Evolutionary conservation across 73 alveolate genomes (phyloP), one percentile per base, ranked within the genome.

Genomic region (Paramecium tetraurelia): DNA sequence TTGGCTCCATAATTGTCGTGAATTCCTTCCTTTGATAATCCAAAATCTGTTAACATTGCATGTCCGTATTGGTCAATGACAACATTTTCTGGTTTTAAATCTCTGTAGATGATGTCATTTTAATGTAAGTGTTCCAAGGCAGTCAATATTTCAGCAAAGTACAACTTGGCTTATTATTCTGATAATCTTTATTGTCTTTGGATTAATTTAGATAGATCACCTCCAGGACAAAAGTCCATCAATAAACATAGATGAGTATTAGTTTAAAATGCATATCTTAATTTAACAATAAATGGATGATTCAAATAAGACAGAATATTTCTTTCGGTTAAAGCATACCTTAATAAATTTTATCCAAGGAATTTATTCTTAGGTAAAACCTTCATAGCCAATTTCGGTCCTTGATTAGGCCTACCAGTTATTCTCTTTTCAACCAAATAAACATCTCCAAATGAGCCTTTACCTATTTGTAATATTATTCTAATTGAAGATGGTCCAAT

Each of bases 361-460:
- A 98, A 94, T 87, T 97, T 86, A 77, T 92, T 94, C 93, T 98
- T 98, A 58, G 95, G 94, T 46, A 97, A 85, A 2, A 98, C 99
- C 93, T 98, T 98, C 99, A 98, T 97, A 18, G 99, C 99, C 84
- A 94, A 97, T 27, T 90, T 63, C 11, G 84, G 75, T 59, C 84
- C 71, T 41, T 63, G 36, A 68, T 63, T 80, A 35, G 59, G 58
- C 48, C 89, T 93, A 38, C 93, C 93, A 21, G 95, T 89, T 40
- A 92, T 86, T 68, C 95, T 96, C 72, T 98, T 96, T 93, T 96
- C 98, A 11, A 97, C 99, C 43, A 98, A 94, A 92, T 96, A 98
- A 5, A 98, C 99, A 69, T 97, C 99, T 18, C 99, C 99, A 80
- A 98, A 98, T 9, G 98, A 95, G 4, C 99, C 99, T 63, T 96